These are phyloP conservation scores for Decorospora gaudefroyi DNA, from an alignment of 2,329 filamentous ascomycete species.

Conservation along the genomic window DNA sequence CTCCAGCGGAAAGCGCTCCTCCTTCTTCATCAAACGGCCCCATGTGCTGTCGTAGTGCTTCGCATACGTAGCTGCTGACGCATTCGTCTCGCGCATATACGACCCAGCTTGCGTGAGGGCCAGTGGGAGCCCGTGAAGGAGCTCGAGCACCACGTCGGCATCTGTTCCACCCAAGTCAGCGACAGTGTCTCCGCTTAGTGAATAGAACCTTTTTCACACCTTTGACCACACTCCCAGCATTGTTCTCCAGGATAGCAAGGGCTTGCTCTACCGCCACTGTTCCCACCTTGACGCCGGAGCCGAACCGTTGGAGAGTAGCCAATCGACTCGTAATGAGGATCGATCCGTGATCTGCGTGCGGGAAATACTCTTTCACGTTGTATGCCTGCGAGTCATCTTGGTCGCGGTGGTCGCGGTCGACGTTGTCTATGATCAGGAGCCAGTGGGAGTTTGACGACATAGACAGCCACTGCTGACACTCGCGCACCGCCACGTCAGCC, in stretches of 20 bases:
- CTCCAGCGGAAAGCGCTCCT: conserved; percentile 23
- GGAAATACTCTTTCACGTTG: conserved; percentile 23
- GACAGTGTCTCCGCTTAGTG: background rate
- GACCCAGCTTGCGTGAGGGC: conserved; percentile 54
- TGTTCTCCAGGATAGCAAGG: conserved; percentile 35
- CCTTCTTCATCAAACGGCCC: conserved; percentile 37
- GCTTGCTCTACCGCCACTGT: conserved; percentile 27
- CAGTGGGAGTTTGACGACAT: conserved; percentile 16
- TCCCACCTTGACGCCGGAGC: conserved; percentile 37
- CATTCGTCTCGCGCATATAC: conserved; percentile 46
- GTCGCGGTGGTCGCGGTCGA: conserved; percentile 20
- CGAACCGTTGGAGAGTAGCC: conserved; percentile 20
- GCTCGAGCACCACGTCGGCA: conserved; percentile 35
- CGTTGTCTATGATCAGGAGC: conserved; percentile 29
- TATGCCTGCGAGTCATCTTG: conserved; percentile 20
- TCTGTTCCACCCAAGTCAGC: conserved; percentile 12
- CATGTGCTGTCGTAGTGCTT: conserved; percentile 51
- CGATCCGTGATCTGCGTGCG: conserved; percentile 21
- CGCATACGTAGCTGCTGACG: conserved; percentile 37
- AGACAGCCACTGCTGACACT: conserved; percentile 25
- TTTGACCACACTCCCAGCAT: conserved; percentile 21
- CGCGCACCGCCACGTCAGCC: conserved; percentile 15
- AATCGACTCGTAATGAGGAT: conserved; percentile 28
- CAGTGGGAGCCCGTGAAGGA: conserved; percentile 54
- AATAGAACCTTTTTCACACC: conserved; percentile 14